Evolutionary conservation across 2,329 filamentous ascomycete genomes (phyloP).

Genomic region (Magnaporthiopsis rhizophila): DNA sequence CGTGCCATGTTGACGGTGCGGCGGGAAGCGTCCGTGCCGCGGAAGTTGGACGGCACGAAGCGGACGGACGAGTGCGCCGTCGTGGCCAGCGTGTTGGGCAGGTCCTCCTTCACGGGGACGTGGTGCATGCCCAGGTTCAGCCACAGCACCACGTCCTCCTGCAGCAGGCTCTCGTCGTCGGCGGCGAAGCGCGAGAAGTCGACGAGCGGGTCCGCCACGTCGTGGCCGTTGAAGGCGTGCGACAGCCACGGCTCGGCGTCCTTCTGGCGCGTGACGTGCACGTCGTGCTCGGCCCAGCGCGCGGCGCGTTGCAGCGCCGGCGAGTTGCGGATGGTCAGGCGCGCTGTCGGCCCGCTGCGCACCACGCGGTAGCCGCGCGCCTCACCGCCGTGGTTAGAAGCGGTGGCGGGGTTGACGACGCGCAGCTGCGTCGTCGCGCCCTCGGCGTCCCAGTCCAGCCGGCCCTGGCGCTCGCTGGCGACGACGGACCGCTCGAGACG

Average conservation of each 20-base stretch:
- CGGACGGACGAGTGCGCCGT: slow-evolving; percentile 35
- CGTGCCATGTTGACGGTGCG: slow-evolving; percentile 31
- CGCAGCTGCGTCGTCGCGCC: slow-evolving; percentile 35
- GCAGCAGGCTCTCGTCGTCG: slow-evolving; percentile 30
- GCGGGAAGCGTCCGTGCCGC: slow-evolving; percentile 29
- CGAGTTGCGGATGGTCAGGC: slow-evolving; percentile 41
- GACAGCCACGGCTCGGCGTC: slow-evolving; percentile 42
- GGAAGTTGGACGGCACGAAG: slow-evolving; percentile 37
- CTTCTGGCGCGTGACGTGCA: slow-evolving; percentile 42
- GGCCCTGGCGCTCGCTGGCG: slow-evolving; percentile 31
- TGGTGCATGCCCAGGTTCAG: slow-evolving; percentile 50
- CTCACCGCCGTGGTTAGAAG: slow-evolving; percentile 30
- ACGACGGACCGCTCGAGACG: slow-evolving; percentile 35
- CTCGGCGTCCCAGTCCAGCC: slow-evolving; percentile 42
- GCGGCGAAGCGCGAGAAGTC: slow-evolving; percentile 42
- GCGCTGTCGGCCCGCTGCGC: slow-evolving; percentile 28
- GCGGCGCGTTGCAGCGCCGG: slow-evolving; percentile 35
- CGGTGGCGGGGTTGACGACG: slow-evolving; percentile 41
- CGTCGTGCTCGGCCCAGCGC: slow-evolving; percentile 40
- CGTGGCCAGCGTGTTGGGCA: slow-evolving; percentile 45
- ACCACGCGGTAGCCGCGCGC: slow-evolving; percentile 41
- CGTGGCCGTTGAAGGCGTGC: slow-evolving; percentile 36
- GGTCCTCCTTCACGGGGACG: slow-evolving; percentile 42
- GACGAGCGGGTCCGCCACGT: slow-evolving; percentile 37
- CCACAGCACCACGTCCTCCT: slow-evolving; percentile 42